Percentiles rank a stretch among this genome's conserved stretches.
Conservation (phyloP, 2,329 filamentous ascomycete genomes). For the Calonectria montana region DNA sequence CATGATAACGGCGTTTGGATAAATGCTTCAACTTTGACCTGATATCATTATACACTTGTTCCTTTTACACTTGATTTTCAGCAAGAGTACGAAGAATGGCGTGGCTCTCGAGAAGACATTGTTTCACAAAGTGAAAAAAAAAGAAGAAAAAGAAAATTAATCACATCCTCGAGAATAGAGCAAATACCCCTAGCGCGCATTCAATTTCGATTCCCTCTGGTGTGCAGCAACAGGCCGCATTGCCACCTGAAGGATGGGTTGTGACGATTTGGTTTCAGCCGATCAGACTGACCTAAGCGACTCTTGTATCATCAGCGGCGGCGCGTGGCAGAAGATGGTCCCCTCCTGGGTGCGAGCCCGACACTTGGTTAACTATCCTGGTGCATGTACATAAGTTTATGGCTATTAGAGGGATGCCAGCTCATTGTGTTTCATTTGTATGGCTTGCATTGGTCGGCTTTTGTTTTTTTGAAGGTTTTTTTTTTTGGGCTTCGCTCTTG, state of each 20-base stretch:
- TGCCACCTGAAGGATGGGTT: conserved; percentile 21
- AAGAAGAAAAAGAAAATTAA: background rate
- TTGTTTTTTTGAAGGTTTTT: conserved; percentile 8
- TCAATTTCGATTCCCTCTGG: conserved; percentile 21
- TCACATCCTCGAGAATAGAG: conserved; percentile 23
- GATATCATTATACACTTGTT: conserved; percentile 2
- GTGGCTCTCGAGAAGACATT: conserved; percentile 5
- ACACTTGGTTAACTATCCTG: conserved; percentile 29
- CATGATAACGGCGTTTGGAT: conserved; percentile 29
- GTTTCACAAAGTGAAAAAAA: background rate
- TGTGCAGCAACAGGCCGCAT: conserved; percentile 19
- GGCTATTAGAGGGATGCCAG: conserved; percentile 22
- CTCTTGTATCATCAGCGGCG: conserved; percentile 35
- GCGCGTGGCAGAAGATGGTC: conserved; percentile 37
- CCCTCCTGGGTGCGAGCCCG: conserved; percentile 37
- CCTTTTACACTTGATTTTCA: background rate
- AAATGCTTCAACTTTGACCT: conserved; percentile 10
- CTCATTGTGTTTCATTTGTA: conserved; percentile 23
- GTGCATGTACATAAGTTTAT: conserved; percentile 36
- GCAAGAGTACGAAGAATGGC: conserved; percentile 15
- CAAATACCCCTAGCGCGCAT: conserved; percentile 29
- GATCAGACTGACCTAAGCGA: conserved; percentile 15
- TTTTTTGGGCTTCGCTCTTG: conserved; percentile 14
- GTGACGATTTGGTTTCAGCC: conserved; percentile 24
- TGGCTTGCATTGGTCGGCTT: conserved; percentile 39